Evolutionary conservation across 352 stramenopile genomes (phyloP).

Genomic region (Phytophthora syringae): DNA sequence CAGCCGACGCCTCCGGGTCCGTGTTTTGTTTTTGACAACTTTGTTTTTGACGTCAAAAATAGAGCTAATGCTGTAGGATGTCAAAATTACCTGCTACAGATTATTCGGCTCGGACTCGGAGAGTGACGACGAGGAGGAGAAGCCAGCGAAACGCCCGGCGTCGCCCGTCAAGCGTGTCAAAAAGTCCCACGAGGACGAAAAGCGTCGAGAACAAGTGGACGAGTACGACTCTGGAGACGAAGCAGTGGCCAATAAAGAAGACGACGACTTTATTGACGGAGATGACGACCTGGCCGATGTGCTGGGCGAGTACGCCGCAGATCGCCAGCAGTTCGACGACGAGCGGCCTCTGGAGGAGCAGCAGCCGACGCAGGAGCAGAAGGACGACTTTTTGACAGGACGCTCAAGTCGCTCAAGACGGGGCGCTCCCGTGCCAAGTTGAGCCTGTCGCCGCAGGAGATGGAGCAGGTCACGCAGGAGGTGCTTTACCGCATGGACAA

Average conservation of each 20-base stretch:
- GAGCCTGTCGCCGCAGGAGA: conserved; percentile 84
- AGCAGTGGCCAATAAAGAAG: conserved; percentile 70
- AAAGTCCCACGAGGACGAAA: conserved; percentile 31
- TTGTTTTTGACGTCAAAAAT: no score
- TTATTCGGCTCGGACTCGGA: conserved; percentile 90
- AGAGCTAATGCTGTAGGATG: background rate
- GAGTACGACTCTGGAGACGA: conserved; percentile 90
- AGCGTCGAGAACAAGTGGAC: conserved; percentile 46
- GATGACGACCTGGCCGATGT: conserved; percentile 88
- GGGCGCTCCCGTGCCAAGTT: conserved; percentile 75
- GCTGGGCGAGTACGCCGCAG: conserved; percentile 80
- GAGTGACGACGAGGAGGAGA: conserved; percentile 74
- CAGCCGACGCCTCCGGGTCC: conserved; percentile 77
- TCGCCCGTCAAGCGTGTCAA: conserved; percentile 64
- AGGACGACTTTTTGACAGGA: conserved; percentile 86
- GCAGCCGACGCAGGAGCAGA: conserved; percentile 34
- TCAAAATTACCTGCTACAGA: conserved; percentile 30
- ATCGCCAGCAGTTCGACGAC: conserved; percentile 82
- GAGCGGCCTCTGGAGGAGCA: conserved; percentile 70
- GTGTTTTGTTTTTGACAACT: background rate
- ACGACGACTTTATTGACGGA: conserved; percentile 90
- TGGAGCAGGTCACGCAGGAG: conserved; percentile 88
- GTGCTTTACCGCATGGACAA: conserved; percentile 92
- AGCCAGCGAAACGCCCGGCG: conserved; percentile 50
- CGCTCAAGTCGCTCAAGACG: conserved; percentile 87